phyloP scores from a whole-genome alignment of 148 eudicot species.

The Selenicereus undatus region DNA sequence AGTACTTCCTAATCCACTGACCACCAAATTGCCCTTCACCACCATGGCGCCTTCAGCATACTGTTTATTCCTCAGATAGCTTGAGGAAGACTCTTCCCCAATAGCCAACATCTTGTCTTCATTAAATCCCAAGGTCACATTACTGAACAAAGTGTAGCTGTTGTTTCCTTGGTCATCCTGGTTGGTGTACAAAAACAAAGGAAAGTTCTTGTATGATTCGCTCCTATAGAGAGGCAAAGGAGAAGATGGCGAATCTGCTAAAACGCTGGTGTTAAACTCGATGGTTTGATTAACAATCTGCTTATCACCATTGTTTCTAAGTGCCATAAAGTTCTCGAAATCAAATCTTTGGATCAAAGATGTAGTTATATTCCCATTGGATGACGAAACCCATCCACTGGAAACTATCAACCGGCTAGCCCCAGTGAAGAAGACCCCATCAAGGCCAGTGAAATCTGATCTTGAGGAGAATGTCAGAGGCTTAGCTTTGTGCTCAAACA shows the following conservation, averaged over 20 bases:
- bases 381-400: conserved; percentile 66
- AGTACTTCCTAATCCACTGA: conserved; percentile 61
- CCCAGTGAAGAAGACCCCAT: conserved; percentile 54
- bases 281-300: conserved; percentile 67
- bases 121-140: conserved; percentile 51
- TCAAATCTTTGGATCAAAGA: conserved; percentile 42
- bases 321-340: conserved; percentile 48
- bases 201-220: conserved; percentile 46
- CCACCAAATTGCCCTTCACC: conserved; percentile 58
- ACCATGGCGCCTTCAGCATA: conserved; percentile 55
- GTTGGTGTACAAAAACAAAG: conserved; percentile 43
- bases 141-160: conserved; percentile 34
- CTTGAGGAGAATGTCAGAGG: conserved; percentile 25
- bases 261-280: conserved; percentile 42
- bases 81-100: conserved; percentile 23
- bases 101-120: conserved; percentile 28
- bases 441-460: conserved; percentile 49
- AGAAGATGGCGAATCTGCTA: conserved; percentile 21
- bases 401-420: conserved; percentile 46
- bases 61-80: conserved; percentile 50
- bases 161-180: conserved; percentile 37
- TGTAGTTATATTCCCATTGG: conserved; percentile 53
- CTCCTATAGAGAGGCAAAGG: conserved; percentile 13
- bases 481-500: conserved; percentile 24
- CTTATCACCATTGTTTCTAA: conserved; percentile 48